A percentile compares a stretch with the other conserved stretches of the same genome.
Conservation (phyloP, 805 yeast genomes). For the Cyberlindnera nakhonratchasimensis region DNA sequence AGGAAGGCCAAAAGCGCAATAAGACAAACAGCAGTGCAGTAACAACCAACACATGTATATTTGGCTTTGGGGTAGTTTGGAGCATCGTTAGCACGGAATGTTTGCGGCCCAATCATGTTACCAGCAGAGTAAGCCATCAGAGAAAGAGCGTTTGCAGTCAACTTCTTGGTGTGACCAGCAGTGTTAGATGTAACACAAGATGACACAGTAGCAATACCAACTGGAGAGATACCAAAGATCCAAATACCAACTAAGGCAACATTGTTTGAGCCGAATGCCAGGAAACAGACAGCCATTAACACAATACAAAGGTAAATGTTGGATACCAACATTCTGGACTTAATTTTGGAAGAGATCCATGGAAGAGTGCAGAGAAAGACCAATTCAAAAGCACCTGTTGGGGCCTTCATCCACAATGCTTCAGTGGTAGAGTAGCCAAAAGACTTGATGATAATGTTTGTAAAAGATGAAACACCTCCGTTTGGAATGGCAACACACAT, state of each 20-base stretch:
- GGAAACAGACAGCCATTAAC: constrained; percentile 19
- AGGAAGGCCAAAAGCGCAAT: constrained; percentile 18
- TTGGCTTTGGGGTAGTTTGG: constrained; percentile 58
- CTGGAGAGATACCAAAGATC: constrained; percentile 28
- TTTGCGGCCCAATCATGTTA: constrained; percentile 63
- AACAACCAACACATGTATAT: constrained; percentile 22
- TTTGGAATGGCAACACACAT: constrained; percentile 36
- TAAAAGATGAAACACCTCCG: constrained; percentile 45
- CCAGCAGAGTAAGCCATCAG: constrained; percentile 16
- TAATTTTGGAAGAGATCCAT: constrained; percentile 6
- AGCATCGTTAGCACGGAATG: constrained; percentile 54
- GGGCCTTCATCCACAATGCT: constrained; percentile 27
- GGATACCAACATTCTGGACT: constrained; percentile 6
- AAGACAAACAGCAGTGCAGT: constrained; percentile 1
- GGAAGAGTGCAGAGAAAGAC: constrained; percentile 25
- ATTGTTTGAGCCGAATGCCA: constrained; percentile 34
- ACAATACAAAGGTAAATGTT: constrained; percentile 1
- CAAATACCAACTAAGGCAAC: constrained; percentile 31
- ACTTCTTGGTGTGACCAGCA: constrained; percentile 17
- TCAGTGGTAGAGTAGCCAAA: constrained; percentile 37
- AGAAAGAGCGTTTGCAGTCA: constrained; percentile 12
- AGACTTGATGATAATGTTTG: constrained; percentile 36
- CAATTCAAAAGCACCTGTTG: constrained; percentile 40
- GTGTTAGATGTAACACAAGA: constrained; percentile 25
- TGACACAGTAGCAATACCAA: constrained; percentile 16